Evolutionary conservation across 768 basidiomycete species (phyloP).

Genomic region (Exidia glandulosa): DNA sequence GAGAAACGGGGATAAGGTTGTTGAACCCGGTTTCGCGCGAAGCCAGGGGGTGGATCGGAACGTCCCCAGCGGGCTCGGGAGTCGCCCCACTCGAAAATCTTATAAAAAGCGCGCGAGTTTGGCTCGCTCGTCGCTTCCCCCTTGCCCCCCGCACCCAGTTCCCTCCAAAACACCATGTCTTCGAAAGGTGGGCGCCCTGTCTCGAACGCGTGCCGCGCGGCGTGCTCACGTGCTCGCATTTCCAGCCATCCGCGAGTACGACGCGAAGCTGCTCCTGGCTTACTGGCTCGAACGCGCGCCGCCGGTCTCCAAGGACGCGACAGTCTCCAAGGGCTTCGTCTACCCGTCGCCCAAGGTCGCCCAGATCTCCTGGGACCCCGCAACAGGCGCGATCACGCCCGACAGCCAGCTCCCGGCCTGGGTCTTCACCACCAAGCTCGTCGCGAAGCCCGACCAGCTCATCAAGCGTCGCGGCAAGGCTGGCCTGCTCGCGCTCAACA

Average conservation of each 20-base stretch:
- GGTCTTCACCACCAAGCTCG: constrained; percentile 80
- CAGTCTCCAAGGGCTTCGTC: constrained; percentile 43
- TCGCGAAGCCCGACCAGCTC: constrained; percentile 95
- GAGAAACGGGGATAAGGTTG: too few relatives aligned
- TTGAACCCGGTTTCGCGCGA: too few relatives aligned
- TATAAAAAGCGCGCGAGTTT: too few relatives aligned
- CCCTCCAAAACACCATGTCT: too few relatives aligned
- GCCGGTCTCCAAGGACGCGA: constrained; percentile 46
- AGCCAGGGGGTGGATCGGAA: too few relatives aligned
- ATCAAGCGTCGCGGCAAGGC: constrained; percentile 99
- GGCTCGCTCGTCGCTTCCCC: too few relatives aligned
- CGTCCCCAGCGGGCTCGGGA: too few relatives aligned
- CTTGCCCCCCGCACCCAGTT: too few relatives aligned
- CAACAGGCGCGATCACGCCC: constrained; percentile 47
- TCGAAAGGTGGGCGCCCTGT: neutral
- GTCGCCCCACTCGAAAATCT: too few relatives aligned
- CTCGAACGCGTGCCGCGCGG: neutral
- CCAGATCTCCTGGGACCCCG: constrained; percentile 74
- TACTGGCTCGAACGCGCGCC: constrained; percentile 96
- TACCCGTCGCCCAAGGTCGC: constrained; percentile 69
- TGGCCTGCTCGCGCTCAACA: constrained; percentile 89
- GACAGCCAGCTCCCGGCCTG: constrained; percentile 59
- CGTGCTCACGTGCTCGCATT: neutral
- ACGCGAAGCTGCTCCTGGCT: constrained; percentile 93
- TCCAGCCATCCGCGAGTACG: constrained; percentile 88